Conservation (phyloP, 1,284 basidiomycete genomes). For the Ganoderma sinense region DNA sequence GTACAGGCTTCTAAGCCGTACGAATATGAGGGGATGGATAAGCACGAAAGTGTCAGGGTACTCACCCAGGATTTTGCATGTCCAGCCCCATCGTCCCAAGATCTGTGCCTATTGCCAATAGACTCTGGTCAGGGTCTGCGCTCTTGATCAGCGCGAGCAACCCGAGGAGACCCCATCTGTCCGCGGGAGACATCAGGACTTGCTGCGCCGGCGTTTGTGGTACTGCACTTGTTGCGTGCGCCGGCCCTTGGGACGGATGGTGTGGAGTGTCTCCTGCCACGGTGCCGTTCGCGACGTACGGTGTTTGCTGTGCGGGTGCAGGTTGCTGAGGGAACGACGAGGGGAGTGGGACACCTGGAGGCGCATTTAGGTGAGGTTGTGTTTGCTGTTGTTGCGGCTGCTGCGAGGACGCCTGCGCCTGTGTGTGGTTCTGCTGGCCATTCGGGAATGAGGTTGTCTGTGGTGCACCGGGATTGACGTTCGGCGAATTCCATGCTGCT, state of each 20-base stretch:
- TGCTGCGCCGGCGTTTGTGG: slow-evolving; percentile 95
- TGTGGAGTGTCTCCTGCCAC: slow-evolving; percentile 39
- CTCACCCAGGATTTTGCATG: slow-evolving; percentile 85
- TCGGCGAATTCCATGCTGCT: slow-evolving; percentile 65
- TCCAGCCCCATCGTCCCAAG: slow-evolving; percentile 93
- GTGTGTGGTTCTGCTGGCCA: slow-evolving; percentile 46
- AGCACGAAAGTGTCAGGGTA: slow-evolving; percentile 8
- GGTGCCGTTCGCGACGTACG: slow-evolving; percentile 45
- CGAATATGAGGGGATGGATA: slow-evolving; percentile 11
- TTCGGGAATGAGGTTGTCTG: slow-evolving; percentile 35
- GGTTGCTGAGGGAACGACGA: slow-evolving; percentile 46
- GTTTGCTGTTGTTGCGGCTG: slow-evolving; percentile 38
- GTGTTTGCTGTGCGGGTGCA: slow-evolving; percentile 42
- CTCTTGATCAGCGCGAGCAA: slow-evolving; percentile 93
- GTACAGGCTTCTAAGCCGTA: slow-evolving; percentile 76
- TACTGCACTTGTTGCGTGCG: slow-evolving; percentile 37
- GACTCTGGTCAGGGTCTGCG: slow-evolving; percentile 86
- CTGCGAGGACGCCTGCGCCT: slow-evolving; percentile 38
- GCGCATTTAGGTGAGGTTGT: slow-evolving; percentile 51
- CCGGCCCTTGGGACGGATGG: slow-evolving; percentile 37
- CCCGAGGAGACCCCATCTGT: slow-evolving; percentile 93
- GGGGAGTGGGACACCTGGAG: slow-evolving; percentile 63
- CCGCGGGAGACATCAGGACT: slow-evolving; percentile 92
- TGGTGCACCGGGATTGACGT: slow-evolving; percentile 47
- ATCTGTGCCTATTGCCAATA: slow-evolving; percentile 92